Evolutionary conservation across 257 asterid genomes (phyloP).

Genomic region (Verbascum thapsus): DNA sequence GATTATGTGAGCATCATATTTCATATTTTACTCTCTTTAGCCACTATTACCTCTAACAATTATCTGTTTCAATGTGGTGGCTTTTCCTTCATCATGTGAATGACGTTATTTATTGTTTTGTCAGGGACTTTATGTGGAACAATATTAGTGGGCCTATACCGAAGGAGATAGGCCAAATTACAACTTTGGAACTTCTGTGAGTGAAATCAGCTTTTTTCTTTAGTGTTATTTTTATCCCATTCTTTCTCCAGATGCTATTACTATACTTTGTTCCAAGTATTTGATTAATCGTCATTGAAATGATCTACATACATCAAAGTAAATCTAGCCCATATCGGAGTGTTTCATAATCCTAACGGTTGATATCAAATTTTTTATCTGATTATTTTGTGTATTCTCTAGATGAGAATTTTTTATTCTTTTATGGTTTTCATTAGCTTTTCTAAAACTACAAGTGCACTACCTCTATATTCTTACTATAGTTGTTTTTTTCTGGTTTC

Average conservation of each 20-base stretch:
- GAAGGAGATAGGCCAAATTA: constrained; percentile 78
- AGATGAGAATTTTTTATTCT: not conserved
- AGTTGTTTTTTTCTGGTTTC: constrained; percentile 27
- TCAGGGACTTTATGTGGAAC: constrained; percentile 95
- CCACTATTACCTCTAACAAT: constrained; percentile 1
- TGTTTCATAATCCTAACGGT: constrained; percentile 15
- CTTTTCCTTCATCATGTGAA: constrained; percentile 1
- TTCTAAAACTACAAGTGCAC: no score
- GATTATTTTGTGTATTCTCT: not conserved
- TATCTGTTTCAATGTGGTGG: constrained; percentile 10
- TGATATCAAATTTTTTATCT: not conserved
- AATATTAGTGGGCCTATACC: constrained; percentile 74
- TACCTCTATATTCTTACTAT: constrained; percentile 20
- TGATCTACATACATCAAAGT: not conserved
- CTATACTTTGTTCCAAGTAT: not conserved
- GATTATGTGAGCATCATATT: constrained; percentile 63
- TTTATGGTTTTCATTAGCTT: not conserved
- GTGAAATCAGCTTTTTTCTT: constrained; percentile 32
- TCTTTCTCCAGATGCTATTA: not conserved
- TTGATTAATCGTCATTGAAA: not conserved
- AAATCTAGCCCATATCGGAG: not conserved
- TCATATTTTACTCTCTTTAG: constrained; percentile 10
- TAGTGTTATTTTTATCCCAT: constrained; percentile 23
- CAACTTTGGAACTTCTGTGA: constrained; percentile 66
- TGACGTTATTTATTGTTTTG: constrained; percentile 24